Base-by-base conservation (phyloP, 805 yeast genomes). In the Candida chauliodis region DNA sequence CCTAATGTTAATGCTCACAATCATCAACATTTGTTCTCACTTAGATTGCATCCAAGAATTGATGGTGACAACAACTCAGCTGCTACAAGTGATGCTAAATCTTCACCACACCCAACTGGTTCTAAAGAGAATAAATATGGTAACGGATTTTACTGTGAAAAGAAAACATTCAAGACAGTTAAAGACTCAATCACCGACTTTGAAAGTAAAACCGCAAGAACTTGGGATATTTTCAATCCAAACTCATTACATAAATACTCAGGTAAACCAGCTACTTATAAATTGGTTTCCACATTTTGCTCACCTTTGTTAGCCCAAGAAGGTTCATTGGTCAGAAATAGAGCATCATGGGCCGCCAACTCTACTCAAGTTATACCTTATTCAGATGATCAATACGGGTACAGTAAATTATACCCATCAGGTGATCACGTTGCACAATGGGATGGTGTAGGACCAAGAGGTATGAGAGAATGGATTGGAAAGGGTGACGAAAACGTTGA, bases 1-100 rank as follows among this genome's bases (percentile, higher is more conserved):
- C 93, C 93, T 42, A 75, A 77, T 48, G 86, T 81, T 40, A 82
- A 82, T 53, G 95, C 95, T 29, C 91, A 84, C 66, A 84, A 84
- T 62, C 95, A 84, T 65, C 95, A 85, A 72, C 93, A 84, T 66
- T 63, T 84, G 66, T 84, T 84, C 61, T 75, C 87, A 14, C 69
- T 84, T 49, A 76, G 95, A 70, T 58, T 84, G 48, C 85, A 85
- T 56, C 91, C 95, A 49, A 76, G 88, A 71, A 66, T 84, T 45
- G 93, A 84, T 49, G 93, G 93, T 53, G 84, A 79, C 46, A 78
- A 78, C 49, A 85, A 84, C 69, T 80, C 90, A 37, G 83, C 80
- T 39, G 83, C 83, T 27, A 71, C 71, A 42, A 68, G 76, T 28
- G 91, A 84, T 55, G 89, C 84, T 37, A 59, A 63, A 33, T 62